These are phyloP conservation scores for Venturia nashicola DNA, from an alignment of 2,329 filamentous ascomycete genomes.

Conservation along the genomic window DNA sequence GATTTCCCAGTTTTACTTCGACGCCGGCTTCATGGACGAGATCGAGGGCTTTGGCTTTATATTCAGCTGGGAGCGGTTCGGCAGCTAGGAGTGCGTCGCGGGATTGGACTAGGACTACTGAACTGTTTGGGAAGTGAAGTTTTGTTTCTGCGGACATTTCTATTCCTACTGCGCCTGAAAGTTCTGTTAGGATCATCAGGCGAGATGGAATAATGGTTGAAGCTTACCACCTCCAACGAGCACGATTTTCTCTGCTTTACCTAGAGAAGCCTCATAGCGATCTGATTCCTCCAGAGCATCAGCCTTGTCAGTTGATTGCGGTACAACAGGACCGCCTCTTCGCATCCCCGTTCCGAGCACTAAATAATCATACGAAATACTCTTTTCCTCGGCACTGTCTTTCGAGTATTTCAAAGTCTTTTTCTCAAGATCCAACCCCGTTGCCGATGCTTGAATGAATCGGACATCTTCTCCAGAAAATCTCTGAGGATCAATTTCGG, in stretches of 20 bases:
- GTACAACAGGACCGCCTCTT: conserved; percentile 60
- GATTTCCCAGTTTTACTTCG: conserved; percentile 49
- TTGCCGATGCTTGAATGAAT: conserved; percentile 54
- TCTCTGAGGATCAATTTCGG: conserved; percentile 54
- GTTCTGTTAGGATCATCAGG: background rate
- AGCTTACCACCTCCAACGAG: conserved; percentile 9
- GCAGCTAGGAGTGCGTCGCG: conserved; percentile 57
- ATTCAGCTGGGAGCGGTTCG: conserved; percentile 58
- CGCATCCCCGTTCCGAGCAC: conserved; percentile 58
- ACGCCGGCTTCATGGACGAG: conserved; percentile 52
- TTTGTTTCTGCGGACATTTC: conserved; percentile 76
- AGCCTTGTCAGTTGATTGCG: conserved; percentile 49
- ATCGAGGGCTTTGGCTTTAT: conserved; percentile 49
- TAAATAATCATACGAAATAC: conserved; percentile 56
- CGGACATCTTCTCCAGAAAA: conserved; percentile 40
- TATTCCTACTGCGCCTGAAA: conserved; percentile 58
- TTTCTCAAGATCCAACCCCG: conserved; percentile 43
- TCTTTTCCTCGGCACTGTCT: background rate
- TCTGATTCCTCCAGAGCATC: conserved; percentile 51
- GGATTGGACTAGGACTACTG: conserved; percentile 66
- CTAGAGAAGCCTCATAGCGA: conserved; percentile 44
- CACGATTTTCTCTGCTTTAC: conserved; percentile 18
- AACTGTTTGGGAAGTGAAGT: conserved; percentile 47
- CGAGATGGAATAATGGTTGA: conserved; percentile 19
- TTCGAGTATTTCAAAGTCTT: conserved; percentile 25